Evolutionary conservation across 306 rosid species (phyloP).

Genomic region (Herpetospermum pedunculosum): DNA sequence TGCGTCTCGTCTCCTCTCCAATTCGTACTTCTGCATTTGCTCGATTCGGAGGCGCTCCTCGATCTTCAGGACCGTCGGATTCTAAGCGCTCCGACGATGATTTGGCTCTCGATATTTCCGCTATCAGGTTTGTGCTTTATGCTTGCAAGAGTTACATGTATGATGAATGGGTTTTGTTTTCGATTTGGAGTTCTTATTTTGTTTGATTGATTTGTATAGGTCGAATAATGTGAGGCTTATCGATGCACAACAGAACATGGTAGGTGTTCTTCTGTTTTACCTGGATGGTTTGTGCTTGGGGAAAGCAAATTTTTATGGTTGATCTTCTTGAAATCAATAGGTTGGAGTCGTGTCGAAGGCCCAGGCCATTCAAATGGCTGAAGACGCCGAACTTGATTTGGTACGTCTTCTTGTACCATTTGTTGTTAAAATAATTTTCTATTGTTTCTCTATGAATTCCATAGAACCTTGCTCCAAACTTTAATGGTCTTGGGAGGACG

Average conservation of each 20-base stretch:
- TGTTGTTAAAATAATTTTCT: background rate
- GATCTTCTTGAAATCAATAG: slow-evolving; percentile 25
- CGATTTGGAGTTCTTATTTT: background rate
- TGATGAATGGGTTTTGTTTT: background rate
- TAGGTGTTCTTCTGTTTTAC: slow-evolving; percentile 19
- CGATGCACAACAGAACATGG: slow-evolving; percentile 84
- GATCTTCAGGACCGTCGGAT: slow-evolving; percentile 25
- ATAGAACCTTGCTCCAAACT: background rate
- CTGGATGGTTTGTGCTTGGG: background rate
- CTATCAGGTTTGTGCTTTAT: slow-evolving; percentile 31
- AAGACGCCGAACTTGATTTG: slow-evolving; percentile 75
- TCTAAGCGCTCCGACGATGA: slow-evolving; percentile 44
- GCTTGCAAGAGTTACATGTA: background rate
- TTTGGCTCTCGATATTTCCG: slow-evolving; percentile 47
- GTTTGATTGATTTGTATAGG: slow-evolving; percentile 36
- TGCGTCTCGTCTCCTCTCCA: slow-evolving; percentile 19
- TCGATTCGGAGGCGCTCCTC: slow-evolving; percentile 47
- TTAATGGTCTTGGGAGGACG: background rate
- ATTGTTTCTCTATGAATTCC: background rate
- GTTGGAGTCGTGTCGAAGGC: slow-evolving; percentile 65
- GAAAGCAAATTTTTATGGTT: background rate
- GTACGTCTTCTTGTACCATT: slow-evolving; percentile 20
- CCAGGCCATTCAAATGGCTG: slow-evolving; percentile 65
- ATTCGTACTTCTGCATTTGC: slow-evolving; percentile 21
- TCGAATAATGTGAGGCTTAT: slow-evolving; percentile 78